Percentiles rank a stretch among this genome's conserved stretches.
These are phyloP conservation scores for Zygotorulaspora sp. DNA, from an alignment of 805 yeast species.

Conservation along the genomic window DNA sequence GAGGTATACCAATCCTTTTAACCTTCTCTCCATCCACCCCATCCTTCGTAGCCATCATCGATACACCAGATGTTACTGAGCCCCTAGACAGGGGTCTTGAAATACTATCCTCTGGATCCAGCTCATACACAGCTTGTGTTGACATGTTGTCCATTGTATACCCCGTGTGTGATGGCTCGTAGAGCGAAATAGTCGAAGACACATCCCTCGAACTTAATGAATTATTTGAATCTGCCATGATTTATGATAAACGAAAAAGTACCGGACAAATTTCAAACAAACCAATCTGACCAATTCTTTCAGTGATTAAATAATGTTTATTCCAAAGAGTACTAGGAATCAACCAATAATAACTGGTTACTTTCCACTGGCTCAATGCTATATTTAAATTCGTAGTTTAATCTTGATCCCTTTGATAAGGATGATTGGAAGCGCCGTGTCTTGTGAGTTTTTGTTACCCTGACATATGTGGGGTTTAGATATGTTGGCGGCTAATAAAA, in stretches of 20 bases:
- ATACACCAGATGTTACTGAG: slow-evolving; percentile 61
- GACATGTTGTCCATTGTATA: slow-evolving; percentile 19
- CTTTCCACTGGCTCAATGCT: too few species aligned
- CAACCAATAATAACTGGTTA: too few species aligned
- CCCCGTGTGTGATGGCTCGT: slow-evolving; percentile 15
- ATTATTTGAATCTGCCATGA: slow-evolving; percentile 23
- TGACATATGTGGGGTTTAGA: neutral
- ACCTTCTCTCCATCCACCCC: slow-evolving; percentile 63
- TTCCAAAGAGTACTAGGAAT: too few species aligned
- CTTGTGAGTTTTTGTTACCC: neutral
- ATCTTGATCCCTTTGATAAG: neutral
- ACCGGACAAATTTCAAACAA: too few species aligned
- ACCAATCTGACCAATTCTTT: too few species aligned
- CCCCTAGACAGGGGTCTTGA: slow-evolving; percentile 60
- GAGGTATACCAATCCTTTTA: slow-evolving; percentile 42
- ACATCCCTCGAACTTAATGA: slow-evolving; percentile 24
- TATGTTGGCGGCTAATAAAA: neutral
- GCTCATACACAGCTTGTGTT: slow-evolving; percentile 22
- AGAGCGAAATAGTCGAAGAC: slow-evolving; percentile 22
- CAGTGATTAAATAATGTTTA: too few species aligned
- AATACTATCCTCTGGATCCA: slow-evolving; percentile 26
- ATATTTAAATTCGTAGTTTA: too few species aligned
- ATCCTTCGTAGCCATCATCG: slow-evolving; percentile 70
- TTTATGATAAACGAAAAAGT: too few species aligned
- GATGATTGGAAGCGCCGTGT: neutral